Base-by-base conservation (phyloP, 805 yeast genomes). In the Candida silvatica region DNA sequence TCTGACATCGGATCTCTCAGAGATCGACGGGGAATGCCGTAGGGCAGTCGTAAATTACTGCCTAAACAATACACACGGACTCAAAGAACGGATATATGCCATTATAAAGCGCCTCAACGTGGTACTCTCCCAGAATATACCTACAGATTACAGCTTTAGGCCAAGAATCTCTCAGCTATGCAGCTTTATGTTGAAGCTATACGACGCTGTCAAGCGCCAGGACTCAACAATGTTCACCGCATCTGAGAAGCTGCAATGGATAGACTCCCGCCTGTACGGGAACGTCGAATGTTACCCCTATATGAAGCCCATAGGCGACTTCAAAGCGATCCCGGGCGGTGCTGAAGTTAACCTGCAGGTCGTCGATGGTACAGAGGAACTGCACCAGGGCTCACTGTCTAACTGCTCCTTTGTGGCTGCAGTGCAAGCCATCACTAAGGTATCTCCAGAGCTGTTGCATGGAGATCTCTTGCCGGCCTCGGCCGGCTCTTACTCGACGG, bases 351-450 rank as follows among this genome's bases (percentile, higher is more conserved):
- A 67, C 20, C 49, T 42, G 15, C n/a, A 49, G 3, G 74, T 74
- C 0, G 54, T 46, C 32, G 62, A 56, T 32, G 39, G 74, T 29
- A 34, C 70, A 2, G 37, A 39, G 9, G 74, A 69, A 37, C 39
- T 68, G 1, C 35, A 70, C 9, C 61, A 67, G 22, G 26, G 27
- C 6, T 20, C 16, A 5, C 47, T 72, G n/a, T 61, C 74, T 6
- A 78, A 84, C 52, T 85, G 94, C 54, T 82, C 94, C 0, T 74
- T 84, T 49, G 83, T 84, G 3, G 75, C 87, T 2, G 36, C 36
- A 8, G 15, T 32, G 6, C 30, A 25, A 17, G 18, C 35, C 14
- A 14, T 32, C n/a, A 22, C 17, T 4, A 7, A 14, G 16, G 24
- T 25, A 14, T 24, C 19, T 12, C 8, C 6, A 14, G 22, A n/a